phyloP scores from a whole-genome alignment of 345 rosid genomes.

The Anacardium occidentale region DNA sequence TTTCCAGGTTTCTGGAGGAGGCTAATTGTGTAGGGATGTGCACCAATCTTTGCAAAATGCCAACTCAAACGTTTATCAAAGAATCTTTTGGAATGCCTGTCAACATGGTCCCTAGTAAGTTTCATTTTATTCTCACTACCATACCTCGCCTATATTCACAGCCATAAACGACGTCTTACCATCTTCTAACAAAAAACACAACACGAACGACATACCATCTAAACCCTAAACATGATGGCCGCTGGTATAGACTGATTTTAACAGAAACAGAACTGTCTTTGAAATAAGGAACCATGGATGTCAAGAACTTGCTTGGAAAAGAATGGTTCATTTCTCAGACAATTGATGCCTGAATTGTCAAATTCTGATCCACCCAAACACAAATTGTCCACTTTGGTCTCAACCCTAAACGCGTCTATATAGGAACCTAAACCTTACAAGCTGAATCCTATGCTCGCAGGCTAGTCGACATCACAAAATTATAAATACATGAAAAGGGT shows the following conservation, averaged over 20 bases:
- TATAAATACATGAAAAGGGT: neutral
- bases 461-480: neutral
- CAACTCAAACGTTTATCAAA: slow-evolving; percentile 76
- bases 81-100: slow-evolving; percentile 79
- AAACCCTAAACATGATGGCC: neutral
- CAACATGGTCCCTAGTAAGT: slow-evolving; percentile 90
- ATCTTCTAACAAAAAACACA: no score
- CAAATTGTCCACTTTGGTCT: no score
- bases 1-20: slow-evolving; percentile 79
- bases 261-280: neutral
- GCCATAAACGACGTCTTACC: no score
- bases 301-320: neutral
- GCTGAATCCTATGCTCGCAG: no score
- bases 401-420: no score
- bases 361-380: no score
- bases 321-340: no score
- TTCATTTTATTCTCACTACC: neutral
- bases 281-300: neutral
- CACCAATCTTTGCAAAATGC: slow-evolving; percentile 79
- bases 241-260: neutral
- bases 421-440: no score
- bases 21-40: slow-evolving; percentile 89
- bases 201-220: no score
- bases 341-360: neutral
- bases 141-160: no score